These are phyloP conservation scores for Desmodesmus armatus DNA, from an alignment of 139 green algal species.

Conservation along the genomic window DNA sequence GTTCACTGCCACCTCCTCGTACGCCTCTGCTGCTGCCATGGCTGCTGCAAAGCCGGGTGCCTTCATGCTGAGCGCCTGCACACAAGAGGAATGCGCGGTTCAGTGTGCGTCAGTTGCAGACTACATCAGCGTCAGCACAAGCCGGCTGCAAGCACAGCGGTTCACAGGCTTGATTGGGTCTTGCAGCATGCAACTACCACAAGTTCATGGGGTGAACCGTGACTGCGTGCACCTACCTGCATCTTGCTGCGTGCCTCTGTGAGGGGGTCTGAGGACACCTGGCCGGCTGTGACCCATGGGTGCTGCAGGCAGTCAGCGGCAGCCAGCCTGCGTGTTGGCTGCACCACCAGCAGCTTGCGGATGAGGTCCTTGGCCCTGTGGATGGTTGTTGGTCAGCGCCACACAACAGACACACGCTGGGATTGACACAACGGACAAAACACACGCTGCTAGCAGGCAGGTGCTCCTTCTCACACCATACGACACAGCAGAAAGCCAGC, in stretches of 20 bases:
- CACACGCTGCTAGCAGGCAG: not conserved
- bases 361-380: slow-evolving; percentile 83
- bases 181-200: no score
- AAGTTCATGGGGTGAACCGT: no score
- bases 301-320: slow-evolving; percentile 80
- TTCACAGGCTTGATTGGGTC: no score
- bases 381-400: no score
- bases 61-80: slow-evolving; percentile 27
- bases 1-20: slow-evolving; percentile 6
- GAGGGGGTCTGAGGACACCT: slow-evolving; percentile 22
- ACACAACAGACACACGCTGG: no score
- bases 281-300: slow-evolving; percentile 67
- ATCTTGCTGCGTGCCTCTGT: slow-evolving; percentile 23
- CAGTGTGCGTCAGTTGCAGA: no score
- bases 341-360: slow-evolving; percentile 66
- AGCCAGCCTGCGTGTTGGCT: slow-evolving; percentile 75
- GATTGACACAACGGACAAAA: not conserved
- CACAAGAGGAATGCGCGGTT: not conserved
- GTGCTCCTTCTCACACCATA: not conserved
- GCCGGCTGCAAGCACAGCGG: no score
- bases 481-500: not conserved
- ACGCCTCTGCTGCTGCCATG: slow-evolving; percentile 22
- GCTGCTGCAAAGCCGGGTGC: slow-evolving; percentile 30
- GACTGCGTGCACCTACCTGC: no score
- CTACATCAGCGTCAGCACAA: no score